phyloP scores from a whole-genome alignment of 176 grass and related monocot genomes.

The Zizania latifolia region DNA sequence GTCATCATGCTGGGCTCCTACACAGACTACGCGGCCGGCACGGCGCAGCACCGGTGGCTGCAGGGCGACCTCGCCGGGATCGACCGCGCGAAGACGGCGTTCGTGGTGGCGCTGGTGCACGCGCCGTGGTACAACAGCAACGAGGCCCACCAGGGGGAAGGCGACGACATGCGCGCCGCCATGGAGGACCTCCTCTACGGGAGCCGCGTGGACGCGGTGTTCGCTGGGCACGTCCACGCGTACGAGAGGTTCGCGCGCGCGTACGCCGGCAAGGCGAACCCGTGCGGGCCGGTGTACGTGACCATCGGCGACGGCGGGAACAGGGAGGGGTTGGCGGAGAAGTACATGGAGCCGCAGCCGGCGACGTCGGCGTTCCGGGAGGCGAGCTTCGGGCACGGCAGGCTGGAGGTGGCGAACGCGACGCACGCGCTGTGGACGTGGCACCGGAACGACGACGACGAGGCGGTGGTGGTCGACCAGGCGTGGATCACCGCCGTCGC shows the following conservation, averaged over 20 bases:
- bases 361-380: constrained; percentile 53
- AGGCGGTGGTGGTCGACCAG: constrained; percentile 38
- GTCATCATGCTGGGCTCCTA: constrained; percentile 64
- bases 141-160: constrained; percentile 43
- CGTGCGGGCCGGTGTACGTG: constrained; percentile 50
- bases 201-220: constrained; percentile 42
- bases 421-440: constrained; percentile 59
- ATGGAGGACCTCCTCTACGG: constrained; percentile 55
- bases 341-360: constrained; percentile 35
- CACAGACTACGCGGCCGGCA: constrained; percentile 35
- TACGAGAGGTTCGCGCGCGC: constrained; percentile 59
- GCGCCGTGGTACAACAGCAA: constrained; percentile 82
- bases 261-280: constrained; percentile 13
- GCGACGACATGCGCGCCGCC: constrained; percentile 35
- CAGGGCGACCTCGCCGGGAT: constrained; percentile 42
- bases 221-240: constrained; percentile 55
- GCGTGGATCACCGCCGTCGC: constrained; percentile 47
- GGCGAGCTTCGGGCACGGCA: constrained; percentile 74
- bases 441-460: constrained; percentile 58
- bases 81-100: constrained; percentile 42
- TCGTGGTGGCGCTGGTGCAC: constrained; percentile 55
- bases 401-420: constrained; percentile 48
- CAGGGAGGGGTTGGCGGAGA: constrained; percentile 50
- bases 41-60: constrained; percentile 59
- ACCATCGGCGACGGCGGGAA: constrained; percentile 75